Base-by-base conservation (phyloP, 495 filamentous ascomycete species). In the Aspergillus carlsbadensis region DNA sequence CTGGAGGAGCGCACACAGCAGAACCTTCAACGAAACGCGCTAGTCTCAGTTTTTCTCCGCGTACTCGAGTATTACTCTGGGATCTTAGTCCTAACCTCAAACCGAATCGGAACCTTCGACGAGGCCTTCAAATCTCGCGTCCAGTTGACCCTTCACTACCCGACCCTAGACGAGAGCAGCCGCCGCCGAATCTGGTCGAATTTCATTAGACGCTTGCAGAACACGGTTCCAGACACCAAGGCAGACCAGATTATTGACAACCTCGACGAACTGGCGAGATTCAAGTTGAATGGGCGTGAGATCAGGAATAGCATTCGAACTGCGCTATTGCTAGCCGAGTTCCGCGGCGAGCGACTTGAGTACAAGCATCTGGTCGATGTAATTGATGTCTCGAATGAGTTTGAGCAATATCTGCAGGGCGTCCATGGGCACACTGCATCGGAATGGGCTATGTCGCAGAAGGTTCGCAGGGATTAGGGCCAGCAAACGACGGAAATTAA, bases 241-340 rank as follows among this genome's bases (percentile, higher is more conserved):
- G 26, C 33, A 17, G 45, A 48, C 15, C 22, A 33, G 10, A 15
- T 48, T 17, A 48, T 8, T 11, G 8, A 29, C 0, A 42, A 63
- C 21, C 36, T 67, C 17, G 20, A 65, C 14, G 48, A 59, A 18
- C 56, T 70, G 24, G 43, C 56, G 4, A 48, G 46, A 13, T 48
- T 57, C 13, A 43, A 72, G 10, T 44, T 81, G 50, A 81, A 81
- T 54, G 65, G 67, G 35, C 44, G 65, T 6, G 46, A 70, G 29
- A 70, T 70, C 44, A 49, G 63, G 20, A 68, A 70, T 57, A 45
- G 44, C 13, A 46, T 68, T 14, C 58, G 55, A 11, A 68, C 67
- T 11, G 51, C 63, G 11, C 47, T 59, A 57, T 33, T 55, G 56
- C 29, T 68, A 40, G 65, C 63, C 1, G 40, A 58, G 20, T 68